Evolutionary conservation across 768 basidiomycete species (phyloP).

Genomic region (Psilocybe subaeruginosa): DNA sequence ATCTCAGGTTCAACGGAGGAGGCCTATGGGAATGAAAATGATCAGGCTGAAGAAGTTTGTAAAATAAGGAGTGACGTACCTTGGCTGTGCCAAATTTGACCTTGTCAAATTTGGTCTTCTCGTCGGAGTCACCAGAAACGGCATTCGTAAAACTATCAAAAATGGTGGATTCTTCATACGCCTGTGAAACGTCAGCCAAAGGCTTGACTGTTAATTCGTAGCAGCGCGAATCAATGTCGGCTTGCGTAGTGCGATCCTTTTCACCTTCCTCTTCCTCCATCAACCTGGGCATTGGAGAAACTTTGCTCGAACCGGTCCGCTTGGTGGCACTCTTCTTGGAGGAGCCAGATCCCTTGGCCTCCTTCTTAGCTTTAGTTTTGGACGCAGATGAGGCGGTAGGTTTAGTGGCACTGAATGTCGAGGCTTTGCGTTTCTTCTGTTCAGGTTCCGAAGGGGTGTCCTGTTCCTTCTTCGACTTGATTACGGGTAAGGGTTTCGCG

Average conservation of each 20-base stretch:
- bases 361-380: conserved; percentile 34
- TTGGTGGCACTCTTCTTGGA: conserved; percentile 39
- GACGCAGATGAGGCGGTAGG: conserved; percentile 27
- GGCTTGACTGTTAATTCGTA: conserved; percentile 81
- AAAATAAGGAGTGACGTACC: conserved; percentile 38
- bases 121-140: conserved; percentile 28
- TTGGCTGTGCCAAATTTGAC: conserved; percentile 46
- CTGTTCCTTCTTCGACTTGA: conserved; percentile 43
- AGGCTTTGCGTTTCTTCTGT: conserved; percentile 66
- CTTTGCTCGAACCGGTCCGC: conserved; percentile 42
- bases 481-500: conserved; percentile 48
- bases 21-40: conserved; percentile 38
- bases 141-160: conserved; percentile 31
- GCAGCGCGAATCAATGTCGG: conserved; percentile 70
- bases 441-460: conserved; percentile 45
- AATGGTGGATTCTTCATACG: conserved; percentile 53
- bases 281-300: conserved; percentile 66
- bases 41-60: conserved; percentile 15
- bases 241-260: conserved; percentile 46
- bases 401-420: conserved; percentile 32
- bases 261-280: conserved; percentile 47
- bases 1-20: conserved; percentile 58
- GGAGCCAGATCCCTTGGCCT: conserved; percentile 31
- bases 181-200: conserved; percentile 74
- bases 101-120: conserved; percentile 39